Evolutionary conservation across 768 basidiomycete species (phyloP), one percentile per base, ranked within the genome.

Genomic region (Macrolepiota albuminosa): DNA sequence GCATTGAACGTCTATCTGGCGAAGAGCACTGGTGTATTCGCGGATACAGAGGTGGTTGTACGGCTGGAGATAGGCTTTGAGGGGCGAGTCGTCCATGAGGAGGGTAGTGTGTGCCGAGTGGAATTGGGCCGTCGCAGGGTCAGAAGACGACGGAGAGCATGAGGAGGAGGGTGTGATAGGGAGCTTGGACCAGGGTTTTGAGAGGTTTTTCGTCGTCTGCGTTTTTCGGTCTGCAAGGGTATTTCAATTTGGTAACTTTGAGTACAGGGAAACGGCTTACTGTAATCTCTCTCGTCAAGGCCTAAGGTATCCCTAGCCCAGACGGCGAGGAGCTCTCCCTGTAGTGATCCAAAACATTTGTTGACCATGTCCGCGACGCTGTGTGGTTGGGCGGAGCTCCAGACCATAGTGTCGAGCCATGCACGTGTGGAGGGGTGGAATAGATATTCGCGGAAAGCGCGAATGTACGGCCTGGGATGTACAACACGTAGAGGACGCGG

Each of bases 391-490:
- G 92, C 92, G 2, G 88, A 90, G 67, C 88, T 90, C 92, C 92
- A 95, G 4, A 95, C 82, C 88, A 93, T 93, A 4, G 88, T 85
- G 59, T 92, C 89, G 21, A 93, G 78, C 88, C 89, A 91, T 14
- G 67, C 65, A 37, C 72, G 75, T n/a, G 86, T 90, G 18, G 75
- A 64, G 0, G 79, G 72, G 52, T 85, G 83, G 63, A 91, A 85
- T 2, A 92, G 71, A 66, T 88, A 93, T 3, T 78, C 69, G 4
- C 78, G 68, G 64, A 93, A 89, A 1, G 86, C 70, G 5, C 71
- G 59, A 1, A 43, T 43, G 42, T 43, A 43, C 0, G 91, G 88
- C 16, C 91, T 78, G 2, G 81, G 83, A 63, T 89, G 71, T 0
- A 78, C 80, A 4, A 69, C 46, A 7, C 82, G 72, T 14, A 79